Conservation (phyloP, 768 basidiomycete species). For the Albatrellus ellisii region DNA sequence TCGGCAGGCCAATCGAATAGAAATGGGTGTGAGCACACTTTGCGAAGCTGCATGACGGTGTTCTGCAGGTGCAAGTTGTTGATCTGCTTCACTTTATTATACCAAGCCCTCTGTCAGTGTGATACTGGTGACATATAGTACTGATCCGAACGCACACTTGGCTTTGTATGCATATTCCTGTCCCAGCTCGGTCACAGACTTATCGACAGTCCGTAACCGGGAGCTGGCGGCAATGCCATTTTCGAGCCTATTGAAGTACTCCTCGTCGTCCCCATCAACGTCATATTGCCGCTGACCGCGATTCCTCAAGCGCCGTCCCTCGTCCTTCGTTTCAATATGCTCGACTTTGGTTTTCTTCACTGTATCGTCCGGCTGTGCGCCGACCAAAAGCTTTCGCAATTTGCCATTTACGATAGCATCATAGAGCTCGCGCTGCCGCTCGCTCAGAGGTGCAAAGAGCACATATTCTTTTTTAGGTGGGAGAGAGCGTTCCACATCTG, state of each 20-base stretch:
- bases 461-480: constrained; percentile 95
- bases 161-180: constrained; percentile 43
- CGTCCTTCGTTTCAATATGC: constrained; percentile 20
- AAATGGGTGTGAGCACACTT: constrained; percentile 91
- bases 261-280: constrained; percentile 46
- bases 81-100: constrained; percentile 65
- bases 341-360: constrained; percentile 16
- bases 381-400: constrained; percentile 44
- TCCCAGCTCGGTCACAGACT: constrained; percentile 40
- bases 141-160: constrained; percentile 2
- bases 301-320: constrained; percentile 19
- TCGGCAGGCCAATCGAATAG: constrained; percentile 78
- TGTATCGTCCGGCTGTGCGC: constrained; percentile 22
- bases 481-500: constrained; percentile 66
- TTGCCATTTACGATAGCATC: constrained; percentile 63
- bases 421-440: constrained; percentile 75
- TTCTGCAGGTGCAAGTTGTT: constrained; percentile 94
- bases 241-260: constrained; percentile 52
- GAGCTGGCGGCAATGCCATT: constrained; percentile 27
- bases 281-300: constrained; percentile 34
- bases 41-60: constrained; percentile 88
- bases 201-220: constrained; percentile 24
- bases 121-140: too few relatives aligned
- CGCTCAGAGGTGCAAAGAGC: constrained; percentile 79
- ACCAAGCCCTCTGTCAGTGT: too few relatives aligned